These are phyloP conservation scores for Fusarium cyanostomum DNA, from an alignment of 2,329 filamentous ascomycete genomes.

Conservation along the genomic window DNA sequence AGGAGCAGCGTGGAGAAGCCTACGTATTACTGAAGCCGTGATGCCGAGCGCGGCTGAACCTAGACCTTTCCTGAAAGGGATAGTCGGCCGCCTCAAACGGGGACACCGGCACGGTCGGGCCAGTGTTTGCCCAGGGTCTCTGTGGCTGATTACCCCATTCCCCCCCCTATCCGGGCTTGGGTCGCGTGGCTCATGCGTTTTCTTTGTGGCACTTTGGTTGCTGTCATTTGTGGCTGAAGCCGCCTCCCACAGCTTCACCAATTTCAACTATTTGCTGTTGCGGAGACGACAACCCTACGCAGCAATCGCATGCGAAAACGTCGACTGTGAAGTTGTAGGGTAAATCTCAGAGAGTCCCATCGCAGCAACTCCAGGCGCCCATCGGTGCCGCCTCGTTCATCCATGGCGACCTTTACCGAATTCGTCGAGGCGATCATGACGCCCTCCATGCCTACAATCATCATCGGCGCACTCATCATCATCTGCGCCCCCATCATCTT, in stretches of 20 bases:
- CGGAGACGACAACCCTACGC: neutral
- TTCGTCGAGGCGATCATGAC: conserved; percentile 64
- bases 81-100: conserved; percentile 21
- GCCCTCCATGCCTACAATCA: conserved; percentile 69
- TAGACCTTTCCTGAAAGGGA: conserved; percentile 31
- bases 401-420: conserved; percentile 52
- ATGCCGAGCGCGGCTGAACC: conserved; percentile 45
- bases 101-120: no score
- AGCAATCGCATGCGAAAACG: conserved; percentile 1
- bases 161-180: conserved; percentile 22
- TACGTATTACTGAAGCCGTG: conserved; percentile 44
- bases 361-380: conserved; percentile 13
- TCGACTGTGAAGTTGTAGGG: neutral
- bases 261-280: neutral
- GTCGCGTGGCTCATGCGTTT: neutral
- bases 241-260: conserved; percentile 26
- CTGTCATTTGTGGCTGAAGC: conserved; percentile 16
- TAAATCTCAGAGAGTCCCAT: neutral
- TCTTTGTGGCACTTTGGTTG: conserved; percentile 3
- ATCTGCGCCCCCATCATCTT: conserved; percentile 79
- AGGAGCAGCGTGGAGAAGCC: conserved; percentile 39
- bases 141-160: conserved; percentile 36
- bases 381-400: conserved; percentile 18
- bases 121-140: conserved; percentile 37
- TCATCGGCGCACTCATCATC: conserved; percentile 75